Percentiles rank a stretch among this genome's conserved stretches.
Conservation (phyloP, 1,139 yeast species). For the Blastobotrys illinoisensis region DNA sequence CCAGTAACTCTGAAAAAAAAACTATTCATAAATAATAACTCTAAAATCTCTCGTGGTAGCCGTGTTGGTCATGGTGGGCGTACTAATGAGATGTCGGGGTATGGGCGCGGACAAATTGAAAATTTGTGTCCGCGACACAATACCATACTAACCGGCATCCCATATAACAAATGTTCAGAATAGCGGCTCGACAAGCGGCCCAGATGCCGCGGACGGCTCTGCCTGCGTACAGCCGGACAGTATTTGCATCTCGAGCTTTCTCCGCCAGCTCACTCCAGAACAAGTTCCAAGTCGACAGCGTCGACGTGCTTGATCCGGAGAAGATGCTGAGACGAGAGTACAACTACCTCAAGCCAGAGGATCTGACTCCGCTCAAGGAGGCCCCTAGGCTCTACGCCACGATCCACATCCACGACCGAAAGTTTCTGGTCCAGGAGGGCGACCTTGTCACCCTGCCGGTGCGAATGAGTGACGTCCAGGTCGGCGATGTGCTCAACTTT, state of each 20-base stretch:
- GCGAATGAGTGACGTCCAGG: constrained; percentile 63
- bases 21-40: too few relatives aligned
- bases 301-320: constrained; percentile 11
- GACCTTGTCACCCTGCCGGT: constrained; percentile 78
- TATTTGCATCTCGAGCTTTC: background rate
- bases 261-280: background rate
- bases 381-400: constrained; percentile 70
- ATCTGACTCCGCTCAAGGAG: constrained; percentile 55
- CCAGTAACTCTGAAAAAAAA: too few relatives aligned
- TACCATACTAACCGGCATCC: background rate
- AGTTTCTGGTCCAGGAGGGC: constrained; percentile 86
- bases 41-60: too few relatives aligned
- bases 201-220: background rate
- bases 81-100: too few relatives aligned
- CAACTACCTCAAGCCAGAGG: constrained; percentile 29
- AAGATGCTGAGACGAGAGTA: constrained; percentile 15
- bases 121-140: background rate
- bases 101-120: background rate
- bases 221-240: background rate
- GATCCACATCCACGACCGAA: constrained; percentile 74
- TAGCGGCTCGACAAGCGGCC: background rate
- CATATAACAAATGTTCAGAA: background rate
- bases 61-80: too few relatives aligned
- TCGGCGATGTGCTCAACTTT: constrained; percentile 73
- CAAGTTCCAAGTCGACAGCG: background rate